Percentiles rank a stretch among this genome's conserved stretches.
Conservation (phyloP, 108 stramenopile species). For the Hondaea fermentalgiana region DNA sequence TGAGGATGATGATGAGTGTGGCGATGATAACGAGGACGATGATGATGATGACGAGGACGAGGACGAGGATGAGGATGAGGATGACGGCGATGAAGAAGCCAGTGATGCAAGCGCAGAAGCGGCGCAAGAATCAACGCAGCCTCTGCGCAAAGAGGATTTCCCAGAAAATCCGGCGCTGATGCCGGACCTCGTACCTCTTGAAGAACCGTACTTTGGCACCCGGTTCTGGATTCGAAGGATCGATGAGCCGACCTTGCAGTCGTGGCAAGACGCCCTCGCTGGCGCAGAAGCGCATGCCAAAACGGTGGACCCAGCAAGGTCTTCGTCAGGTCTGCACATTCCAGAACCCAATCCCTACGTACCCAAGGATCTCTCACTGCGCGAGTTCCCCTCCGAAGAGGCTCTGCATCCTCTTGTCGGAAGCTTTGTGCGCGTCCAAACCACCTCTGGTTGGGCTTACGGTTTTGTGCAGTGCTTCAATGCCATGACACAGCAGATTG, state of each 20-base stretch:
- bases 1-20: background rate
- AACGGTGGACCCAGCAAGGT: background rate
- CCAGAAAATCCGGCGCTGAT: background rate
- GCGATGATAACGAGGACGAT: background rate
- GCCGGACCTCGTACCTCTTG: background rate
- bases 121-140: background rate
- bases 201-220: constrained; percentile 1
- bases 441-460: background rate
- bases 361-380: background rate
- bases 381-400: background rate
- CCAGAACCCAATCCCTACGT: background rate
- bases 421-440: background rate
- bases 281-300: background rate
- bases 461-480: background rate
- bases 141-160: background rate
- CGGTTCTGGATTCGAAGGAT: background rate
- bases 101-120: background rate
- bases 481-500: background rate
- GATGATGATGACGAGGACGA: background rate
- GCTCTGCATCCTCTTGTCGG: background rate
- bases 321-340: background rate
- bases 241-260: background rate
- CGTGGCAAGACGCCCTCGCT: background rate
- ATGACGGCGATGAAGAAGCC: background rate
- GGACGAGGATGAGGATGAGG: background rate